Evolutionary conservation across 257 asterid species (phyloP), one percentile per base, ranked within the genome.

Genomic region (Mentha longifolia): DNA sequence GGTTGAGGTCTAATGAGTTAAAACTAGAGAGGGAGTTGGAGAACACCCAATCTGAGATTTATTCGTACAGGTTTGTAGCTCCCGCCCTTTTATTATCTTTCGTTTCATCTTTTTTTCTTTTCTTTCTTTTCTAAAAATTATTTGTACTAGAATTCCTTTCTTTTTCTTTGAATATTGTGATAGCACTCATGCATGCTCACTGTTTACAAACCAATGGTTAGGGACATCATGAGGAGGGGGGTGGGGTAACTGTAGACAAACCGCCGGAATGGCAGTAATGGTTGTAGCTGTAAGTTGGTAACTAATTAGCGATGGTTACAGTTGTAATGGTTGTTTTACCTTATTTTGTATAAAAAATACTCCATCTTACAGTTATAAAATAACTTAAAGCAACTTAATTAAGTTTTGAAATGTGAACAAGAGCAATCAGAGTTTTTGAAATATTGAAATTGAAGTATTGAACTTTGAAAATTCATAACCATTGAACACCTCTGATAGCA

Each of bases 1-100:
- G 97, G 51, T 77, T 95, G 95, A 89, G 98, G 84, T 95, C 99
- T 72, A 92, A 83, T 78, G 99, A 95, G 87, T 88, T 95, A 61
- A 95, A 92, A 80, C 78, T 92, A 84, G 94, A 87, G 88, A 88
- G 96, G 83, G 90, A 84, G 60, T 78, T 92, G 85, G 98, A 92
- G 84, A 83, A 83, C 68, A 59, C 91, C 60, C 86, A 82, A 72
- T 83, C 88, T 47, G 95, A 89, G 82, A 68, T 92, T 74, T 83
- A 95, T 85, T 84, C 89, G 62, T 78, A 79, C 82, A 88, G 87
- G 99, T 95, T 70, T 77, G 55, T 19, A 43, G 63, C 56, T 37
- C 78, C 70, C 55, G 62, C 52, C 46, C 39, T 47, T 31, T 47
- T 50, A 43, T 42, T 33, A 65, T 17, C 19, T 30, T 67, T 70